These are phyloP conservation scores for Hericium alpestre DNA, from an alignment of 768 basidiomycete genomes.

Conservation along the genomic window DNA sequence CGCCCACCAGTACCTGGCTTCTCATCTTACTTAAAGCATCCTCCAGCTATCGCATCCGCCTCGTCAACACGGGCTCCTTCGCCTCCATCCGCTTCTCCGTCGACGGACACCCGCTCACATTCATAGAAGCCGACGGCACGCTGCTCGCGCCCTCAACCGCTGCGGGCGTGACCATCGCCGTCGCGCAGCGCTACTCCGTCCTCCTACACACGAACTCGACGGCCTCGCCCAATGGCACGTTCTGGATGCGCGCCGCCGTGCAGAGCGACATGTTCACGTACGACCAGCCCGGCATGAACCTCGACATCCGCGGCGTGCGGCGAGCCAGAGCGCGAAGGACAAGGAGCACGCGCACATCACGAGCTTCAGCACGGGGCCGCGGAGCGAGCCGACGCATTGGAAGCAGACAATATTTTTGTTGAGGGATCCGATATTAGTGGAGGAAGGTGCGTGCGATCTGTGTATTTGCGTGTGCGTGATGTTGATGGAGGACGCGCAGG, in stretches of 20 bases:
- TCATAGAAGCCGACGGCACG: constrained; percentile 41
- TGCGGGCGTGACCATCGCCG: constrained; percentile 28
- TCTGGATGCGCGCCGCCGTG: constrained; percentile 31
- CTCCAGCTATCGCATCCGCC: constrained; percentile 33
- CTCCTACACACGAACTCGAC: constrained; percentile 32
- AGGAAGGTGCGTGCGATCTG: constrained; percentile 43
- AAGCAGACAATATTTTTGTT: constrained; percentile 90
- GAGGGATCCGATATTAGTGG: constrained; percentile 62
- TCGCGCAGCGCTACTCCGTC: constrained; percentile 43
- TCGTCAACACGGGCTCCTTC: constrained; percentile 39
- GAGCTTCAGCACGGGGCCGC: constrained; percentile 88
- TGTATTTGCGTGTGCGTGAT: too few species aligned
- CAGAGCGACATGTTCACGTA: constrained; percentile 25
- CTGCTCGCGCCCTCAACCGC: constrained; percentile 29
- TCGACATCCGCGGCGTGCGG: constrained; percentile 35
- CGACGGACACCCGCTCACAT: constrained; percentile 33
- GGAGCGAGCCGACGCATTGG: constrained; percentile 88
- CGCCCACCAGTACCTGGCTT: neutral
- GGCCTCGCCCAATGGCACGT: constrained; percentile 22
- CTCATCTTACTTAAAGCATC: neutral
- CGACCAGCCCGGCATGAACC: constrained; percentile 7
- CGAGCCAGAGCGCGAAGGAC: constrained; percentile 38
- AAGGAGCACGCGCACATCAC: constrained; percentile 33
- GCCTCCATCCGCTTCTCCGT: constrained; percentile 35
- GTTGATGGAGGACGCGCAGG: constrained; percentile 32